Percentiles rank a stretch among this genome's conserved stretches.
Evolutionary conservation across 2,329 filamentous ascomycete species (phyloP).

Genomic region (Cordyceps farinosa): DNA sequence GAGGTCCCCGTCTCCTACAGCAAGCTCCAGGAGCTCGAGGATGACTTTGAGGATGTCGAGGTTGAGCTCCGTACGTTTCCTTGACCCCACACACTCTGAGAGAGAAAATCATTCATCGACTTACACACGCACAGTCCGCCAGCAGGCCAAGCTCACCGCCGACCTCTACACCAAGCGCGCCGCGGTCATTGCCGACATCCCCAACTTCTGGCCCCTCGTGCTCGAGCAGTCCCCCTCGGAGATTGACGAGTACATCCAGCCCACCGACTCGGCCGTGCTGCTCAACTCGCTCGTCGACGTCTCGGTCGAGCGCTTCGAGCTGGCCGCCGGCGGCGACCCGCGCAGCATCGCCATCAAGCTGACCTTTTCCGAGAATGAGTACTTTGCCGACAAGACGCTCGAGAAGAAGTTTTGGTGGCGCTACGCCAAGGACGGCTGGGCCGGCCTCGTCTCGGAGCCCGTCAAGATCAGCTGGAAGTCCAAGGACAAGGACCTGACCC

Average conservation of each 20-base stretch:
- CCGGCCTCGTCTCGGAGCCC: constrained; percentile 81
- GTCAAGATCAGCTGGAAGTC: constrained; percentile 82
- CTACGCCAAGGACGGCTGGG: constrained; percentile 62
- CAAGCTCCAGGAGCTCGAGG: constrained; percentile 74
- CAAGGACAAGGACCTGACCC: constrained; percentile 75
- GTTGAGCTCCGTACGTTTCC: constrained; percentile 68
- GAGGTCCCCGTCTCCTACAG: constrained; percentile 60
- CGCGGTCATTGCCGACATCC: constrained; percentile 66
- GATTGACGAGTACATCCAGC: constrained; percentile 83
- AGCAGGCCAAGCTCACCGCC: constrained; percentile 64
- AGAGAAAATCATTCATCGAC: background rate
- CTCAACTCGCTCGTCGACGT: constrained; percentile 64
- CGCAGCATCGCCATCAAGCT: constrained; percentile 75
- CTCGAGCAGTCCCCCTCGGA: constrained; percentile 82
- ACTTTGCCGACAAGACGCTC: constrained; percentile 72
- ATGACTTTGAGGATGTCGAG: constrained; percentile 80
- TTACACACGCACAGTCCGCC: constrained; percentile 54
- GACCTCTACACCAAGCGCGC: constrained; percentile 75
- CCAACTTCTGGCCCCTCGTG: constrained; percentile 92
- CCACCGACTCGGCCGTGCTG: constrained; percentile 72
- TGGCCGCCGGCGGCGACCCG: constrained; percentile 69
- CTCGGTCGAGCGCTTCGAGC: constrained; percentile 76
- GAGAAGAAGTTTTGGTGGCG: constrained; percentile 94
- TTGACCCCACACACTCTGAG: background rate
- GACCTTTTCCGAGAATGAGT: constrained; percentile 76